Evolutionary conservation across 345 rosid species (phyloP).

Genomic region (Isatis tinctoria): DNA sequence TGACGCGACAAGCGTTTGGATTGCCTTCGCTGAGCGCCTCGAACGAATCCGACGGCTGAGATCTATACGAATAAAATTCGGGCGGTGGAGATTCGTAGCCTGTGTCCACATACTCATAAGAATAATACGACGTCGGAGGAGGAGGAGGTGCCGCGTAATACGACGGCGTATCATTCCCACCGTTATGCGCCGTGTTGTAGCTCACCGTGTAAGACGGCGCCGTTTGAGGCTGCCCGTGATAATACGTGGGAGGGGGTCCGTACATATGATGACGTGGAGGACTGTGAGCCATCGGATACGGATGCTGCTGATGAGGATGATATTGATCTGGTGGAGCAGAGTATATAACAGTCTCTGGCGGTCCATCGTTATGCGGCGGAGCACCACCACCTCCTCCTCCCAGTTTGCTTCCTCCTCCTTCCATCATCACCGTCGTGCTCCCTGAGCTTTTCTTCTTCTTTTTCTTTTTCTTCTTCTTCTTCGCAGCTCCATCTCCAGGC

Average conservation of each 20-base stretch:
- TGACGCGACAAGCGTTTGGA: slow-evolving; percentile 78
- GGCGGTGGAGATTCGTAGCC: slow-evolving; percentile 39
- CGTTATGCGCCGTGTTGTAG: slow-evolving; percentile 40
- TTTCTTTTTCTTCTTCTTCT: slow-evolving; percentile 77
- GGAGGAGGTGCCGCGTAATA: slow-evolving; percentile 37
- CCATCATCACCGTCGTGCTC: slow-evolving; percentile 15
- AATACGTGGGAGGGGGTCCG: slow-evolving; percentile 32
- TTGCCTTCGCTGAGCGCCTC: slow-evolving; percentile 86
- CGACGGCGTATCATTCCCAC: slow-evolving; percentile 25
- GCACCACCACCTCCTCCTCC: slow-evolving; percentile 14
- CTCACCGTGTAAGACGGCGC: slow-evolving; percentile 43
- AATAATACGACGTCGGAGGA: slow-evolving; percentile 30
- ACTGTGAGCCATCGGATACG: slow-evolving; percentile 34
- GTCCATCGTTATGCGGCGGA: slow-evolving; percentile 24
- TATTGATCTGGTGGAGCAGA: slow-evolving; percentile 29
- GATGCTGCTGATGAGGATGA: not conserved
- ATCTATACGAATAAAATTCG: slow-evolving; percentile 34
- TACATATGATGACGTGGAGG: slow-evolving; percentile 44
- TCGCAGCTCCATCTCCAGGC: slow-evolving; percentile 30
- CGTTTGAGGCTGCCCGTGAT: slow-evolving; percentile 38
- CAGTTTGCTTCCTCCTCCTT: not conserved
- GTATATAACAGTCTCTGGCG: slow-evolving; percentile 38
- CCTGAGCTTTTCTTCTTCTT: slow-evolving; percentile 38
- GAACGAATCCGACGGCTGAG: slow-evolving; percentile 56
- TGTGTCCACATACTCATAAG: slow-evolving; percentile 42